Percentiles rank a stretch among this genome's conserved stretches.
Conservation (phyloP, 441 rosid species). For the Arabidopsis hybrid region DNA sequence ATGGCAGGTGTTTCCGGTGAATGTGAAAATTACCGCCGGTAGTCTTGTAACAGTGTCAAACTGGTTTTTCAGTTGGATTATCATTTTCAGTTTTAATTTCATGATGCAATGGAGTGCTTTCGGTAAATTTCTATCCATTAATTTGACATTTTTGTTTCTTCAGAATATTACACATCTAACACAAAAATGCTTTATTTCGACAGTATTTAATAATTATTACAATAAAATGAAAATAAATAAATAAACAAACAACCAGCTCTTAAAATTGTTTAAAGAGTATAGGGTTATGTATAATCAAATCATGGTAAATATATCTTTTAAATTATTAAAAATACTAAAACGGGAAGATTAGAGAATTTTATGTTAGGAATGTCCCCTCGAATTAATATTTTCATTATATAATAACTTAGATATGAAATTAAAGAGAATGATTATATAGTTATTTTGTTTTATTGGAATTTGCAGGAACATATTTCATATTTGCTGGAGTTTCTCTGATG, state of each 20-base stretch:
- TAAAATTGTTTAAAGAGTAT: too few species aligned
- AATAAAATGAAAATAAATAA: too few species aligned
- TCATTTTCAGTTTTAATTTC: constrained; percentile 50
- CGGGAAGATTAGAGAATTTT: too few species aligned
- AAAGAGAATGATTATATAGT: background rate
- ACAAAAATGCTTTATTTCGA: background rate
- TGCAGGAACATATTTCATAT: constrained; percentile 40
- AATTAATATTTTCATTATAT: background rate
- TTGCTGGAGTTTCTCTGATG: constrained; percentile 33
- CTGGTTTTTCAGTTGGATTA: constrained; percentile 52
- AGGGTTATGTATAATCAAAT: too few species aligned
- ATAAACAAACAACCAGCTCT: too few species aligned
- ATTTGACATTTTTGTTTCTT: background rate
- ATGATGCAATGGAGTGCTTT: constrained; percentile 54
- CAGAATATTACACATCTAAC: background rate
- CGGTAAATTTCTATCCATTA: constrained; percentile 35
- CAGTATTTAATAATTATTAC: too few species aligned
- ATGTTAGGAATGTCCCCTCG: background rate
- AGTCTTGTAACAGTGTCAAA: constrained; percentile 50
- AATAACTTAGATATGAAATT: background rate
- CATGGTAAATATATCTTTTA: too few species aligned
- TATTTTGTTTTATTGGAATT: background rate
- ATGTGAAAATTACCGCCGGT: constrained; percentile 53
- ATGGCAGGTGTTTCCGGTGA: constrained; percentile 50
- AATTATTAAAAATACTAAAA: too few species aligned